Evolutionary conservation across 495 filamentous ascomycete genomes (phyloP).

Genomic region (Lophiostoma macrostomum): DNA sequence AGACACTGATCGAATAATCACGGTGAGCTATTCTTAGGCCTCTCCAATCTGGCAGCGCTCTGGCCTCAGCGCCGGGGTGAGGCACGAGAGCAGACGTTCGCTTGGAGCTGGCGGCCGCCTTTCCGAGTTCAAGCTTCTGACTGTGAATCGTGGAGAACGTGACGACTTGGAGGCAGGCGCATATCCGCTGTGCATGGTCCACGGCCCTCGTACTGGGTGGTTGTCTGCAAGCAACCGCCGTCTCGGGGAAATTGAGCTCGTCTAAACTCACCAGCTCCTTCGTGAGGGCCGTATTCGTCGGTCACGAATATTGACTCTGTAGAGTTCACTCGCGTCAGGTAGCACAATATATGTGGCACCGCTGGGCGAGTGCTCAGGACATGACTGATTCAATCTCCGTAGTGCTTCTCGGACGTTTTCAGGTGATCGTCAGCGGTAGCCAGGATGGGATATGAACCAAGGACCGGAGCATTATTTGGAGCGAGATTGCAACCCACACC

Average conservation of each 20-base stretch:
- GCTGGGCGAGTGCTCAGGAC: neutral
- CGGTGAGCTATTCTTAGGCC: constrained; percentile 23
- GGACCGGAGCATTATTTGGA: constrained; percentile 34
- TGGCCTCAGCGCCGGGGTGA: constrained; percentile 9
- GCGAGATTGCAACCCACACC: constrained; percentile 27
- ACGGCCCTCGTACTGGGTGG: neutral
- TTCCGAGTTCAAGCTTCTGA: constrained; percentile 33
- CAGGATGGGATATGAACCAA: constrained; percentile 27
- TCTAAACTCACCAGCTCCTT: no score
- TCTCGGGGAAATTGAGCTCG: no score
- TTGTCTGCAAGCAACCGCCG: neutral
- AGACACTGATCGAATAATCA: neutral
- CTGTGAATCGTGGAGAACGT: constrained; percentile 25
- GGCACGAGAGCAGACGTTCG: constrained; percentile 22
- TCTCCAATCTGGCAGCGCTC: neutral
- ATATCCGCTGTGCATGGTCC: constrained; percentile 4
- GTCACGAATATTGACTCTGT: no score
- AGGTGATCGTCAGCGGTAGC: constrained; percentile 27
- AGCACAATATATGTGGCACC: constrained; percentile 23
- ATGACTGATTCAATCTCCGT: constrained; percentile 29
- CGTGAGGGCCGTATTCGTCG: no score
- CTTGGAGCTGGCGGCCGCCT: constrained; percentile 27
- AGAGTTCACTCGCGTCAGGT: neutral
- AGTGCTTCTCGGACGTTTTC: constrained; percentile 32
- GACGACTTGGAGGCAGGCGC: constrained; percentile 11